Percentiles rank a stretch among this genome's conserved stretches.
These are phyloP conservation scores for Starmera pachycereana DNA, from an alignment of 805 yeast species.

Conservation along the genomic window DNA sequence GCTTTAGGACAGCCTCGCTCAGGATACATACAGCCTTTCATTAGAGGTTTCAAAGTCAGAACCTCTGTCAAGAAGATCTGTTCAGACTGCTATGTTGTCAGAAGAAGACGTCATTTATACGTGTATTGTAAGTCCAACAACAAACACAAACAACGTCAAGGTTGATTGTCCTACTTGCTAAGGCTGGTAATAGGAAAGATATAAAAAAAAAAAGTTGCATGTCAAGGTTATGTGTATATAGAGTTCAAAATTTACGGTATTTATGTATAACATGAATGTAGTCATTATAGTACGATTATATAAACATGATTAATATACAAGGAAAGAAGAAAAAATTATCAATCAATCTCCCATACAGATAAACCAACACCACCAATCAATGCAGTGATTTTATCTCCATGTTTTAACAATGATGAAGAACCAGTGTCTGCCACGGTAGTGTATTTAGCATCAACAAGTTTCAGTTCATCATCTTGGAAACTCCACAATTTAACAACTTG, in stretches of 20 bases:
- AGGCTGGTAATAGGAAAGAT: no score
- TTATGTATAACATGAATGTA: background rate
- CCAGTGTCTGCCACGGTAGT: slow-evolving; percentile 93
- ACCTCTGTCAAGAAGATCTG: slow-evolving; percentile 92
- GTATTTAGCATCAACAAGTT: slow-evolving; percentile 32
- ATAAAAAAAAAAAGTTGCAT: no score
- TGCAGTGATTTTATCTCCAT: slow-evolving; percentile 19
- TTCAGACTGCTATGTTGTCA: slow-evolving; percentile 80
- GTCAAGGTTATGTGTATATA: background rate
- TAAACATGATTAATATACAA: background rate
- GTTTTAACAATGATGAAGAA: slow-evolving; percentile 35
- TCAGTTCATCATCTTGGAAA: slow-evolving; percentile 17
- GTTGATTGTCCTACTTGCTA: slow-evolving; percentile 23
- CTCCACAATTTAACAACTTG: slow-evolving; percentile 68
- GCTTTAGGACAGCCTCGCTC: slow-evolving; percentile 5
- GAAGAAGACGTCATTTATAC: slow-evolving; percentile 90
- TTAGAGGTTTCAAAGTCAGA: slow-evolving; percentile 81
- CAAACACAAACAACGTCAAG: slow-evolving; percentile 92
- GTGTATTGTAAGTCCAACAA: slow-evolving; percentile 90
- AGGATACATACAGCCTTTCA: slow-evolving; percentile 20
- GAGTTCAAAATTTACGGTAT: no score
- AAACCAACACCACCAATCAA: slow-evolving; percentile 79
- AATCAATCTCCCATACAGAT: slow-evolving; percentile 35
- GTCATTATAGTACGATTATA: background rate
- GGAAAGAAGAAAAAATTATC: background rate